Conservation (phyloP, 257 asterid genomes). For the Striga asiatica region DNA sequence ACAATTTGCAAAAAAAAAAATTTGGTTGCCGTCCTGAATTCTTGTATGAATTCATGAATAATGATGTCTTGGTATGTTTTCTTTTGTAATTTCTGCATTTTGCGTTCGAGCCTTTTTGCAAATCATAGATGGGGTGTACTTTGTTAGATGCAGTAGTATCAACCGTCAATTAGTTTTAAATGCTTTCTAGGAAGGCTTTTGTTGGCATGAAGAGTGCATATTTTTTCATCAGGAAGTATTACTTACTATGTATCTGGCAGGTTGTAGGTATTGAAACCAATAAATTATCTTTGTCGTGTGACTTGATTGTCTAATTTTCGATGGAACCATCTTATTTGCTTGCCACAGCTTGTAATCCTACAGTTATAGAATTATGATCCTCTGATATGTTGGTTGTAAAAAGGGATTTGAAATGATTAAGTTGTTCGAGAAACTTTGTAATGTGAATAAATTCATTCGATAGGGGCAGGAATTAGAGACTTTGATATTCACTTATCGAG, state of each 20-base stretch:
- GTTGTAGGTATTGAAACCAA: no score
- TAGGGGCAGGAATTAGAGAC: no score
- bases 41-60: constrained; percentile 7
- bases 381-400: no score
- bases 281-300: background rate
- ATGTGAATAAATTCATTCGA: no score
- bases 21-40: constrained; percentile 1
- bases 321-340: background rate
- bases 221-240: no score
- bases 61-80: background rate
- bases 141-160: background rate
- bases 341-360: background rate
- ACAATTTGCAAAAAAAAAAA: background rate
- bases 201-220: background rate
- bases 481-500: no score
- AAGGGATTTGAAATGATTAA: no score
- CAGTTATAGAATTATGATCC: no score
- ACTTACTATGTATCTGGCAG: background rate
- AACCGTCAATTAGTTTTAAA: background rate
- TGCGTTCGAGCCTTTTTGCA: background rate
- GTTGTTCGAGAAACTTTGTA: no score
- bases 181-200: background rate
- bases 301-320: background rate
- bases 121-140: background rate
- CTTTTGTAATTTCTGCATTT: background rate